Base-by-base conservation (phyloP, 2,329 filamentous ascomycete genomes). In the Scytalidium sp. region DNA sequence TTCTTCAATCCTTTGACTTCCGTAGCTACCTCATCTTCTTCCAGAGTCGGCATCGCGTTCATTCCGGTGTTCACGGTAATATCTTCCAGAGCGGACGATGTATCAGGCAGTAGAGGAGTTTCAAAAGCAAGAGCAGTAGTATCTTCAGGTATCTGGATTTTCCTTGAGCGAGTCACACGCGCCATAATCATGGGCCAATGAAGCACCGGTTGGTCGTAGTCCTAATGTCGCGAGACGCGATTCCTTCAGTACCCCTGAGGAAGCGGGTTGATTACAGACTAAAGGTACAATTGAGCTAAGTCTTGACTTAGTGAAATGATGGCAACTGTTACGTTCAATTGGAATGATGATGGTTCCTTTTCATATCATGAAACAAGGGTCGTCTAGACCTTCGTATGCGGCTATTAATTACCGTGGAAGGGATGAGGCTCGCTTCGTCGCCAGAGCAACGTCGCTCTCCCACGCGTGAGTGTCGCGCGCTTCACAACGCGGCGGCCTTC, bases 1-100 rank as follows among this genome's bases (percentile, higher is more conserved):
- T 63, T 62, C 50, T 67, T 67, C 21, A 67, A 54, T 36, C 53
- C 53, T 48, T 62, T 64, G 25, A 65, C 44, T 43, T 65, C 58
- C 20, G 55, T 54, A 20, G 56, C 56, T 9, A 61, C 45, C 17
- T 51, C 44, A 39, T 51, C 49, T 9, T 59, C 61, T 40, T 61
- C 56, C 25, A 39, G 47, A 21, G 44, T 21, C 3, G 51, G 32
- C 23, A 55, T 51, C 19, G 52, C 50, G 29, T 53, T 54, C 27
- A 46, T 41, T 17, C 47, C 41, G 27, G 45, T n/a, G 48, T 56
- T 55, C 43, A 40, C 45, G 46, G n/a, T 41, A 19, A 57, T 47
- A 43, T 56, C 53, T 21, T 40, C 39, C 8, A 60, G 53, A 46
- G 60, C 46, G 36, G 41, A 39, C 23, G 49, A 32, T 19, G 45